phyloP scores from a whole-genome alignment of 768 basidiomycete genomes.

The Calocybe gangraenosa region DNA sequence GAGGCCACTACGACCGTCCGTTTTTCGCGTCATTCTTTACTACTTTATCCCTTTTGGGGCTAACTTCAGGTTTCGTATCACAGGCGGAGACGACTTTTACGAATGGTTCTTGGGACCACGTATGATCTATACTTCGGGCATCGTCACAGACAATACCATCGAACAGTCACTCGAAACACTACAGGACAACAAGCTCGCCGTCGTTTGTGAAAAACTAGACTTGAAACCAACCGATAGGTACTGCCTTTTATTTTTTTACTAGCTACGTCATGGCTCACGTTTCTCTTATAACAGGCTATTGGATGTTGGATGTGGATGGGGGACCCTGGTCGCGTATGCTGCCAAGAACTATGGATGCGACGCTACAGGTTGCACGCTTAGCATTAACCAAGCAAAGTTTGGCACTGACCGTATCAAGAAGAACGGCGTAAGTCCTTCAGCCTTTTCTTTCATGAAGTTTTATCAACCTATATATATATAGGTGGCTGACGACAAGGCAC shows the following conservation, averaged over 20 bases:
- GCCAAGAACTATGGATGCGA: slow-evolving; percentile 98
- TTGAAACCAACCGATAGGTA: slow-evolving; percentile 79
- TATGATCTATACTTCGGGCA: slow-evolving; percentile 97
- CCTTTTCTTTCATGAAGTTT: neutral
- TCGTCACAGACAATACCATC: slow-evolving; percentile 65
- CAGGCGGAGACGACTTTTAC: slow-evolving; percentile 95
- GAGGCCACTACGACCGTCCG: slow-evolving; percentile 91
- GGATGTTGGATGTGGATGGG: slow-evolving; percentile 95
- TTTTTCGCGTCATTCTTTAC: slow-evolving; percentile 13
- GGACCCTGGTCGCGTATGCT: slow-evolving; percentile 90
- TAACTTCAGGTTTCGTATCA: neutral
- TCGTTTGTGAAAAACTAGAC: slow-evolving; percentile 93
- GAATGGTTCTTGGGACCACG: slow-evolving; percentile 93
- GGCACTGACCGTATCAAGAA: slow-evolving; percentile 82
- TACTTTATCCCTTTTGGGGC: neutral
- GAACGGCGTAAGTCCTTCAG: slow-evolving; percentile 68
- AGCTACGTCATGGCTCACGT: slow-evolving; percentile 16
- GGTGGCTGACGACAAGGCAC: slow-evolving; percentile 63
- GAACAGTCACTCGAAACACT: slow-evolving; percentile 88
- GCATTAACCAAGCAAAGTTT: slow-evolving; percentile 86
- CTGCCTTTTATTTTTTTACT: slow-evolving; percentile 9
- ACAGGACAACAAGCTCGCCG: slow-evolving; percentile 95
- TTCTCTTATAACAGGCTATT: slow-evolving; percentile 51
- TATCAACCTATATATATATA: slow-evolving; percentile 10
- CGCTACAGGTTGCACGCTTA: slow-evolving; percentile 93